Evolutionary conservation across 2,329 filamentous ascomycete species (phyloP), one percentile per base, ranked within the genome.

Genomic region (Aspergillus sp.): DNA sequence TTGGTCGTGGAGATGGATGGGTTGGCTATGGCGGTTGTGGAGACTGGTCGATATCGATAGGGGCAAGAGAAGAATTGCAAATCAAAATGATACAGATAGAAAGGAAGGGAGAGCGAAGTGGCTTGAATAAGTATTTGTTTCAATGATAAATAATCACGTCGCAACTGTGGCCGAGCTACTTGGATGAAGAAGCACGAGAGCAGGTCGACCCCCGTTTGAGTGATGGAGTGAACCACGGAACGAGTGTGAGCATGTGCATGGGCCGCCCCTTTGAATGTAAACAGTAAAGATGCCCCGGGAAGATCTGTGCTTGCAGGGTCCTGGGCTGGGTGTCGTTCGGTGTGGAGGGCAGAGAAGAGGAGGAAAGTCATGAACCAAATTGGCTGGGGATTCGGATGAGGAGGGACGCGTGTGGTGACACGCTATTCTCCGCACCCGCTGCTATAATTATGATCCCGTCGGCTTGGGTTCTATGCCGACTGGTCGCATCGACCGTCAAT

Each of bases 351-450:
- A 8, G 19, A 54, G 17, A 23, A 48, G 36, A 17, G 36, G 19
- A 36, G 23, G 13, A 45, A n/a, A 51, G 57, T 59, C 47, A 50
- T 30, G 21, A 62, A 55, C 56, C 13, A 41, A 30, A 48, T 19
- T 17, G 36, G 54, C 17, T 21, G 32, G 36, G 41, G 25, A 12
- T 9, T 36, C 38, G 59, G 48, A 38, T 17, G 61, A 57, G 58
- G 60, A 60, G 62, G 63, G 65, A 63, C 62, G 67, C 68, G 68
- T 66, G 58, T 43, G 58, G 68, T 66, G 65, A 70, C 64, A 66
- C 68, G 67, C 61, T 57, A 36, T 54, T 57, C 53, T 60, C 54
- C 60, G 54, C 59, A 59, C 49, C 47, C 47, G 47, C 47, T 32
- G 47, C 47, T 50, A 32, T 50, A 17, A 30, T 50, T 30, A 19